Base-by-base conservation (phyloP, 495 filamentous ascomycete genomes). In the Aspergillus campestris region DNA sequence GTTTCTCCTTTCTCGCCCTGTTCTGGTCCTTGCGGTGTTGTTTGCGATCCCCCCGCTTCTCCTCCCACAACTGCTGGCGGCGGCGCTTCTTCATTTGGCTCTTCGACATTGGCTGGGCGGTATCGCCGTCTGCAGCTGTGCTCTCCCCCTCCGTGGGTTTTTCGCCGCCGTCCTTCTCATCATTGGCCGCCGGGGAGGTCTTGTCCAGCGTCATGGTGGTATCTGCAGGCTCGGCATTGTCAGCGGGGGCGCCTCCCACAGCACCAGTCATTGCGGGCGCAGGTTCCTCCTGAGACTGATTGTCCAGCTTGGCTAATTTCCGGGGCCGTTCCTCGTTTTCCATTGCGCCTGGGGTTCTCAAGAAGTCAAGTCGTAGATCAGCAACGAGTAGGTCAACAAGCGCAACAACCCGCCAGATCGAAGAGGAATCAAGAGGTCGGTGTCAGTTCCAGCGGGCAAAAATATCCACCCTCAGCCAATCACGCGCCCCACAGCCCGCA, bases 61-160 rank as follows among this genome's bases (percentile, higher is more conserved):
- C 74, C 44, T 89, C 86, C 79, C 81, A 90, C 58, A 70, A 62
- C 57, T 86, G 69, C 46, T 75, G 69, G 30, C 76, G 75, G 29
- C 65, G 73, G 24, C 87, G 67, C 55, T 86, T 89, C 63, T 91
- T 95, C 38, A 80, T 61, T 49, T 87, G 82, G 50, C 80, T 90
- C 52, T 95, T 98, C 9, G 92, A 95, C 31, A 86, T 51, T 29
- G 53, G 52, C 1, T 65, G 64, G 12, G 57, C 54, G 12, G 40
- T 40, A 8, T 51, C 53, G 5, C 53, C 58, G 5, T 41, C 27
- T 6, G 30, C 48, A 29, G 18, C 18, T 24, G 18, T 24, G 18
- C 18, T 24, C 18, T 55, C 46, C 36, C 49, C 34, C 6, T 43
- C 34, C 11, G 34, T 43, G 30, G 45, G 36, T 27, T 52, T 58